Evolutionary conservation across 202 grass and related monocot genomes (phyloP).

Genomic region (Dendrocalamus latiflorus): DNA sequence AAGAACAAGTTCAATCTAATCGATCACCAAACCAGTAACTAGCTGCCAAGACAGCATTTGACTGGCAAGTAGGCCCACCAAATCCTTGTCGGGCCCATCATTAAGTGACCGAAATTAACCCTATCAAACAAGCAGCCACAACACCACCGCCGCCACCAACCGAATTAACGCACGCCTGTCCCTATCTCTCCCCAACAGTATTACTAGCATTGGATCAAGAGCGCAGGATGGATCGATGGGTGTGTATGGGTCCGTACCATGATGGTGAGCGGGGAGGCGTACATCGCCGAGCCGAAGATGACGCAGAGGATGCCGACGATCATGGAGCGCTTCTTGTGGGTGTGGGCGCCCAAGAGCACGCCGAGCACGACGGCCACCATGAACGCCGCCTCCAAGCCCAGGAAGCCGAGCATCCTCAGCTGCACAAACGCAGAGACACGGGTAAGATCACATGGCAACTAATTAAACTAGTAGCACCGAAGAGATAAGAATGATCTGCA

Average conservation of each 20-base stretch:
- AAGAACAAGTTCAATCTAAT: neutral
- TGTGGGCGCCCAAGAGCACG: slow-evolving; percentile 42
- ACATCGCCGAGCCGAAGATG: slow-evolving; percentile 61
- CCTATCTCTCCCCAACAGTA: neutral
- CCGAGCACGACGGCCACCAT: slow-evolving; percentile 31
- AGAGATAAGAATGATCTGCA: neutral
- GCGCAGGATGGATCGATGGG: neutral
- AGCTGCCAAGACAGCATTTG: neutral
- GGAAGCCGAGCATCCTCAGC: slow-evolving; percentile 33
- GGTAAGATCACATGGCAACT: neutral
- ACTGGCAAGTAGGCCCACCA: neutral
- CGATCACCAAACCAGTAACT: neutral
- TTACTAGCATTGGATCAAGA: neutral
- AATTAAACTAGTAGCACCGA: neutral
- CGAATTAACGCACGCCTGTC: neutral
- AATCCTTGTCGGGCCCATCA: neutral
- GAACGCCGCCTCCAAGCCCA: slow-evolving; percentile 42
- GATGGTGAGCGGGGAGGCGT: slow-evolving; percentile 48
- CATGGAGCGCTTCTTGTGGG: slow-evolving; percentile 34
- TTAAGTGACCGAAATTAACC: neutral
- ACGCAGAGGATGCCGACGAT: slow-evolving; percentile 66
- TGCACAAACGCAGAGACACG: slow-evolving; percentile 11
- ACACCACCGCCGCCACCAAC: neutral
- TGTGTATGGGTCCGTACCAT: slow-evolving; percentile 46
- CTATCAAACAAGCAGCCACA: neutral